These are phyloP conservation scores for Dendryphion nanum DNA, from an alignment of 2,329 filamentous ascomycete species.

Conservation along the genomic window DNA sequence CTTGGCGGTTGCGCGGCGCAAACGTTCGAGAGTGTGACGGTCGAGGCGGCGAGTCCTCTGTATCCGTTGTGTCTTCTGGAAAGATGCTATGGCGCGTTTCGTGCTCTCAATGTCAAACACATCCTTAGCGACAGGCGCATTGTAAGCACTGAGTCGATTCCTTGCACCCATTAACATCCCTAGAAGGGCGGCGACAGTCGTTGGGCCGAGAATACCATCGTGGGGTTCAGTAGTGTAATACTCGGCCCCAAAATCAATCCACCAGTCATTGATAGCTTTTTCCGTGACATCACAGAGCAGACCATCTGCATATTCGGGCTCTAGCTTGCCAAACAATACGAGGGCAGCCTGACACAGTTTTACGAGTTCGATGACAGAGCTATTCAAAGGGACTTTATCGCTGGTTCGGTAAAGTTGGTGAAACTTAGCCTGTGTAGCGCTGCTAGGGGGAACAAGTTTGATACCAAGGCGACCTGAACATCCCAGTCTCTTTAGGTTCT, in stretches of 20 bases:
- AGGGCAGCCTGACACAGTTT: conserved; percentile 89
- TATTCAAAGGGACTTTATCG: conserved; percentile 74
- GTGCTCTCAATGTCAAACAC: conserved; percentile 82
- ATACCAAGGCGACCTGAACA: conserved; percentile 89
- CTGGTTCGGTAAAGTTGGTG: conserved; percentile 85
- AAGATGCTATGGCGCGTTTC: conserved; percentile 80
- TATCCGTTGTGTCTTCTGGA: conserved; percentile 86
- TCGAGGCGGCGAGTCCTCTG: conserved; percentile 77
- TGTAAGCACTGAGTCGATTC: conserved; percentile 81
- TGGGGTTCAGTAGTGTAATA: conserved; percentile 90
- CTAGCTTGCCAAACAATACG: conserved; percentile 81
- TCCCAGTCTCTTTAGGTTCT: conserved; percentile 85
- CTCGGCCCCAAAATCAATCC: conserved; percentile 88
- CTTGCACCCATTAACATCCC: conserved; percentile 87
- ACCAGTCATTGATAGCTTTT: conserved; percentile 88
- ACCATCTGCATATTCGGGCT: conserved; percentile 87
- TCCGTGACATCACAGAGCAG: conserved; percentile 92
- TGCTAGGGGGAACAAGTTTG: conserved; percentile 72
- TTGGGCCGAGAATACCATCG: conserved; percentile 89
- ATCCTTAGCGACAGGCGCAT: conserved; percentile 83
- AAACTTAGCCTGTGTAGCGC: conserved; percentile 87
- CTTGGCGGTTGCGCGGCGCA: conserved; percentile 85
- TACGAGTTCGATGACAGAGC: conserved; percentile 82
- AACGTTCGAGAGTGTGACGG: conserved; percentile 73
- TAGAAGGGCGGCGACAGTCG: conserved; percentile 82